A percentile compares a stretch with the other conserved stretches of the same genome.
phyloP scores from a whole-genome alignment of 441 rosid genomes.

The Adansonia madagascariensis region DNA sequence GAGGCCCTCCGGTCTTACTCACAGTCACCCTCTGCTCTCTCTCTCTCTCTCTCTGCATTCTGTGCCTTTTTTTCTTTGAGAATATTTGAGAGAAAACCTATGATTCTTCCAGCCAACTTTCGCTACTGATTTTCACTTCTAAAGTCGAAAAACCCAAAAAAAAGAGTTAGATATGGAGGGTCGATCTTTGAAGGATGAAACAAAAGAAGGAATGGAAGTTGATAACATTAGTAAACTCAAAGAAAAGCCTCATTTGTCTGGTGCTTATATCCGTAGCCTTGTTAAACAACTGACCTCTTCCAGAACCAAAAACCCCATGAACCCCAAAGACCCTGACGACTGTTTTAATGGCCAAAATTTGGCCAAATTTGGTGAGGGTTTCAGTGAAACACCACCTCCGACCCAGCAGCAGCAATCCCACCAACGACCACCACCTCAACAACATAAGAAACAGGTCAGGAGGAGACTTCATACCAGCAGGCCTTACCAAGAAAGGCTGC shows the following conservation, averaged over 20 bases:
- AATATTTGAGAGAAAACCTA: constrained; percentile 35
- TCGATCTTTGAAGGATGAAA: constrained; percentile 51
- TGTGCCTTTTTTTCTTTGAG: constrained; percentile 51
- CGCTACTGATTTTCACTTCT: constrained; percentile 18
- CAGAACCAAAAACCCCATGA: constrained; percentile 53
- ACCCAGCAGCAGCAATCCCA: constrained; percentile 32
- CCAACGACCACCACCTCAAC: constrained; percentile 44
- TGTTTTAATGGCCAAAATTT: constrained; percentile 38
- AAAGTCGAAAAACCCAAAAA: constrained; percentile 20
- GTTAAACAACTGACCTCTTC: constrained; percentile 80
- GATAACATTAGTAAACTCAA: constrained; percentile 48
- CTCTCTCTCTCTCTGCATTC: constrained; percentile 38
- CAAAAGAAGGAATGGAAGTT: constrained; percentile 41
- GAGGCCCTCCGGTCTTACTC: constrained; percentile 51
- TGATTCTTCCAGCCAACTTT: constrained; percentile 39
- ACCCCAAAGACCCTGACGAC: constrained; percentile 43
- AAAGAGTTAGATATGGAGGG: constrained; percentile 43
- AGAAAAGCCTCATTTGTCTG: constrained; percentile 65
- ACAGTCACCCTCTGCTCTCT: constrained; percentile 49
- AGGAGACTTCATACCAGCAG: constrained; percentile 91
- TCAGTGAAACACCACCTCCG: constrained; percentile 43
- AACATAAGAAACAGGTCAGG: constrained; percentile 88
- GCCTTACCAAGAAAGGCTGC: constrained; percentile 94
- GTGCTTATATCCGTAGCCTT: constrained; percentile 79
- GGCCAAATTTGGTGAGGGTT: constrained; percentile 40